Base-by-base conservation (phyloP, 73 alveolate genomes). In the Paraurostyla sp. region DNA sequence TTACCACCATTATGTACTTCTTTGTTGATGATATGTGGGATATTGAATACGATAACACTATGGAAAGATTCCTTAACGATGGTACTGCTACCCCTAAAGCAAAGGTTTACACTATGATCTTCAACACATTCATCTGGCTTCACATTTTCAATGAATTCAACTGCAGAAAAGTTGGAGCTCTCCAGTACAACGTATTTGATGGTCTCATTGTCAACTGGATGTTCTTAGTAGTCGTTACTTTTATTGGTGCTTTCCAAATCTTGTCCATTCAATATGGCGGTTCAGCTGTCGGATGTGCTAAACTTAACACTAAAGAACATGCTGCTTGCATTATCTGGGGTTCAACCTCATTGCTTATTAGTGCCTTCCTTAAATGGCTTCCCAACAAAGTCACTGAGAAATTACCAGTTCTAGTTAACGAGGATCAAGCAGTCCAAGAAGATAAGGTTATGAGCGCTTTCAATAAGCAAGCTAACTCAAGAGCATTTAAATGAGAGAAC, bases 111-210 rank as follows among this genome's bases (percentile, higher is more conserved):
- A 94, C 98, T 2, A 80, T 96, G 76, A 84, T 96, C 59, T 96
- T 97, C 93, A 92, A 96, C 88, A 75, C 97, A 18, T 97, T 94
- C 92, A 98, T 97, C 71, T 83, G 95, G 88, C 68, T 97, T 94
- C 96, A 95, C 80, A 94, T 97, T 29, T 97, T 97, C 97, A 96
- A 96, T 76, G 92, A 92, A 59, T 95, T 96, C 71, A 95, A 92
- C 80, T 94, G 97, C 56, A 90, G 99, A 56, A 91, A 95, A 83
- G 84, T 96, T 30, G 91, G 90, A 48, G 92, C 76, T 43, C 85
- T 63, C 52, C 90, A 96, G 57, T 87, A 40, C 84, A 88, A 95
- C 90, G 93, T 96, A 0, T 96, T 96, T 78, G 94, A 76, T 7
- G 95, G 92, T 58, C 76, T 96, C 59, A 76, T 89, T 76, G 65